Evolutionary conservation across 257 asterid genomes (phyloP), one percentile per base, ranked within the genome.

Genomic region (Parsonsia alboflavescens): DNA sequence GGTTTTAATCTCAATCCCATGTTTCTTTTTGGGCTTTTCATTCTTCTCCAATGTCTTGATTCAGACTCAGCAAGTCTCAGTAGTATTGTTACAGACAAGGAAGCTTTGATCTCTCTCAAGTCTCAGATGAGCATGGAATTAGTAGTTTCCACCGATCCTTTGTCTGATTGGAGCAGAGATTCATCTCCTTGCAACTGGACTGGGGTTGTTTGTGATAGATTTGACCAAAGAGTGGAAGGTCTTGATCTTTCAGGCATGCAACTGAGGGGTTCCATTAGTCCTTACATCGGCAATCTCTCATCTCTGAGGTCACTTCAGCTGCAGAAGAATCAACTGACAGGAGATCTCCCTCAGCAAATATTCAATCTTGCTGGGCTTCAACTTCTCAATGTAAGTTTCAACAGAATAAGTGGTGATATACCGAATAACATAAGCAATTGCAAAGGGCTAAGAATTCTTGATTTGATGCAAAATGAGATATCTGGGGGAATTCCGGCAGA

Each of bases 161-260:
- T 85, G 10, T 84, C 91, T 41, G 78, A 82, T 2, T 88, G 94
- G 94, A 76, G 77, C 49, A 63, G 61, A 45, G 70, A 74, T 71
- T 68, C 76, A 21, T 80, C 89, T 21, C 90, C 89, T 4, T 90
- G 96, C 80, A 87, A 84, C 74, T 90, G 96, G 96, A 84, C 74
- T 0, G 83, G 96, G 2, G 87, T 88, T 72, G 58, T 84, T 9
- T 90, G 96, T 78, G 77, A 77, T 50, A 68, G 39, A 19, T 64
- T 10, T 16, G 72, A 67, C 70, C 72, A 30, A 54, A 78, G 87
- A 9, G 90, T 90, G 1, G 30, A 71, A 0, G 80, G 79, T 2
- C 82, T 90, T 21, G n/a, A 77, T 69, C 95, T 90, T 26, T 80
- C 90, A 11, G 80, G 81, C 63, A 77, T 84, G 22, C 30, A 79